These are phyloP conservation scores for Aspergillus vadensis DNA, from an alignment of 2,329 filamentous ascomycete species.

Conservation along the genomic window DNA sequence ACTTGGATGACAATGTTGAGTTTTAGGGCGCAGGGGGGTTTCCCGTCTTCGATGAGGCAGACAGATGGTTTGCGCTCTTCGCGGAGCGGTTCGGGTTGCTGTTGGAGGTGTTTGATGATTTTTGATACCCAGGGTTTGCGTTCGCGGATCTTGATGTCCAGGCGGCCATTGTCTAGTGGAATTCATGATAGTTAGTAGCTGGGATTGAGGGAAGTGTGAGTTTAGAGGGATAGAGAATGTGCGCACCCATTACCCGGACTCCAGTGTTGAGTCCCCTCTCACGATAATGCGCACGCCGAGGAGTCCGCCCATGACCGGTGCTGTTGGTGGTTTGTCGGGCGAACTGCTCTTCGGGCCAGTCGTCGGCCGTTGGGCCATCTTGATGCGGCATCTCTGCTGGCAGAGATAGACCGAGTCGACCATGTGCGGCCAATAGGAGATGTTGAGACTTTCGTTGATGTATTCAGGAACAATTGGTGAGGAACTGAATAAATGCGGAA, in stretches of 20 bases:
- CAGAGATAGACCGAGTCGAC: not conserved
- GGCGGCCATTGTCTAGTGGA: constrained; percentile 69
- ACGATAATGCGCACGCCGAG: not conserved
- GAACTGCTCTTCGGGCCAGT: constrained; percentile 15
- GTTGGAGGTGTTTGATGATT: constrained; percentile 58
- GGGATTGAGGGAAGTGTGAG: not conserved
- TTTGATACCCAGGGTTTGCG: constrained; percentile 66
- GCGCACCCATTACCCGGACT: constrained; percentile 23
- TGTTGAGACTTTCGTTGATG: not conserved
- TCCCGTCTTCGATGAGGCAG: not conserved
- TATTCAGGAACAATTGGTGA: not conserved
- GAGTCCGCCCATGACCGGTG: not conserved
- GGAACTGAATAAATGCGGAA: too few species aligned
- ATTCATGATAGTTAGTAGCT: not conserved
- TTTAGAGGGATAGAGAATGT: not conserved
- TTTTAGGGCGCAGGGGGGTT: constrained; percentile 14
- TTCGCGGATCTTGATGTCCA: constrained; percentile 79
- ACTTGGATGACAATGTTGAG: constrained; percentile 72
- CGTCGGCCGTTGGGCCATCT: constrained; percentile 8
- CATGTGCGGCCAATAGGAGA: not conserved
- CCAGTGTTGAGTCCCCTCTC: constrained; percentile 21
- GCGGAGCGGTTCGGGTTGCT: constrained; percentile 1
- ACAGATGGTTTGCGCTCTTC: constrained; percentile 13
- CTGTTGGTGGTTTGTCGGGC: not conserved
- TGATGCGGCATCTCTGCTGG: constrained; percentile 1